Conservation (phyloP, 371 early-diverging fungal species). For the Parasitella parasitica region DNA sequence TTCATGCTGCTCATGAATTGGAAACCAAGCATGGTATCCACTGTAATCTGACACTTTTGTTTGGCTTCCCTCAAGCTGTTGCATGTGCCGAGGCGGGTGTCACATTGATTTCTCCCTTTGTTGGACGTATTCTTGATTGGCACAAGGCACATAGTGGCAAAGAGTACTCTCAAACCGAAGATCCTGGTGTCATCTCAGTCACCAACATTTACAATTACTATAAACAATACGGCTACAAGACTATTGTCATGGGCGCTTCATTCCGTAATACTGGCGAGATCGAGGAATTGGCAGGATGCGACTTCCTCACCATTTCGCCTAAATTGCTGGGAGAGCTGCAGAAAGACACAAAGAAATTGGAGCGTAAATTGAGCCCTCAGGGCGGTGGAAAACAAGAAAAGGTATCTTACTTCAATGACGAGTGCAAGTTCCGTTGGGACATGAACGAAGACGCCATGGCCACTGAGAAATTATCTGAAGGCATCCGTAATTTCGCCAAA, state of each 20-base stretch:
- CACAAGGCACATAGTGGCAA: conserved; percentile 87
- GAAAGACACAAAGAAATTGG: conserved; percentile 58
- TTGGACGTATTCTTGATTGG: conserved; percentile 98
- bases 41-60: conserved; percentile 97
- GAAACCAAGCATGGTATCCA: conserved; percentile 90
- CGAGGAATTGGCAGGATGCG: conserved; percentile 93
- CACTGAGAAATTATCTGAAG: conserved; percentile 94
- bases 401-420: conserved; percentile 70
- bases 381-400: conserved; percentile 56
- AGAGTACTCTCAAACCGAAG: conserved; percentile 68
- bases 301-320: conserved; percentile 95
- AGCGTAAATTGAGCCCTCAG: conserved; percentile 70
- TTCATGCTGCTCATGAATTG: conserved; percentile 92
- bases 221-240: conserved; percentile 93
- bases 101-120: conserved; percentile 97
- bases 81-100: conserved; percentile 96
- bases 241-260: conserved; percentile 98
- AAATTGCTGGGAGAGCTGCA: conserved; percentile 77
- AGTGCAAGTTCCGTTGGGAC: conserved; percentile 91
- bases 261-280: conserved; percentile 97
- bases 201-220: conserved; percentile 96
- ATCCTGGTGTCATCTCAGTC: conserved; percentile 94
- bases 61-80: conserved; percentile 91
- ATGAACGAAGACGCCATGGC: conserved; percentile 97
- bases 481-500: conserved; percentile 93